Evolutionary conservation across 2,329 filamentous ascomycete genomes (phyloP).

Genomic region (Hypoxylon sp.): DNA sequence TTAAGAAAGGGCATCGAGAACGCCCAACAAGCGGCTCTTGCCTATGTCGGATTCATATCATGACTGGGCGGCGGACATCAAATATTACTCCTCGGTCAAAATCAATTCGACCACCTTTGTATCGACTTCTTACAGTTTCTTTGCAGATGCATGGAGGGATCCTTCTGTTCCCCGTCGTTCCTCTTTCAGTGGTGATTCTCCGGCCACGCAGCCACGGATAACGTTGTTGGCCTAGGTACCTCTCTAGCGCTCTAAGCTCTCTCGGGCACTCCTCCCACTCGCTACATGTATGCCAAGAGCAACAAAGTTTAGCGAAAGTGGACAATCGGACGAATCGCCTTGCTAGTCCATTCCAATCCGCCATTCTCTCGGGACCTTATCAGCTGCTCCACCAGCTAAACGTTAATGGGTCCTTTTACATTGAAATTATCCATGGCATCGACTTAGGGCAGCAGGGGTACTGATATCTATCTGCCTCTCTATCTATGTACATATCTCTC

Average conservation of each 20-base stretch:
- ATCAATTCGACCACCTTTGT: not conserved
- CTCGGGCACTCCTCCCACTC: slow-evolving; percentile 16
- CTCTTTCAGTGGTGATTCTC: slow-evolving; percentile 37
- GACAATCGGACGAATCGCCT: slow-evolving; percentile 25
- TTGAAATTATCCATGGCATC: slow-evolving; percentile 21
- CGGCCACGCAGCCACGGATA: slow-evolving; percentile 30
- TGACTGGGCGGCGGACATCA: not conserved
- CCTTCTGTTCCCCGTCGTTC: slow-evolving; percentile 18
- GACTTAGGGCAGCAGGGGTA: slow-evolving; percentile 3
- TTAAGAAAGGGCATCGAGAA: not conserved
- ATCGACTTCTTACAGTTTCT: not conserved
- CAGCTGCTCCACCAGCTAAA: slow-evolving; percentile 39
- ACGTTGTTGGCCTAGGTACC: slow-evolving; percentile 14
- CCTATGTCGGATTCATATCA: slow-evolving; percentile 1
- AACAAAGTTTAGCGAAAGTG: slow-evolving; percentile 22
- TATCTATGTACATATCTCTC: not conserved
- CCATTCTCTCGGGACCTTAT: slow-evolving; percentile 40
- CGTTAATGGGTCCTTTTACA: slow-evolving; percentile 17
- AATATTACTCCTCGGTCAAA: slow-evolving; percentile 22
- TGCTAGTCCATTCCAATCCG: slow-evolving; percentile 18
- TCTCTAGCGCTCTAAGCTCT: not conserved
- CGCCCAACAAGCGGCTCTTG: slow-evolving; percentile 8
- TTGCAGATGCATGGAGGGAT: slow-evolving; percentile 30
- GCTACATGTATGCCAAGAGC: slow-evolving; percentile 27
- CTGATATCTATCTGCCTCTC: slow-evolving; percentile 11